These are phyloP conservation scores for Gaeumannomyces tritici DNA, from an alignment of 2,329 filamentous ascomycete genomes.

Conservation along the genomic window DNA sequence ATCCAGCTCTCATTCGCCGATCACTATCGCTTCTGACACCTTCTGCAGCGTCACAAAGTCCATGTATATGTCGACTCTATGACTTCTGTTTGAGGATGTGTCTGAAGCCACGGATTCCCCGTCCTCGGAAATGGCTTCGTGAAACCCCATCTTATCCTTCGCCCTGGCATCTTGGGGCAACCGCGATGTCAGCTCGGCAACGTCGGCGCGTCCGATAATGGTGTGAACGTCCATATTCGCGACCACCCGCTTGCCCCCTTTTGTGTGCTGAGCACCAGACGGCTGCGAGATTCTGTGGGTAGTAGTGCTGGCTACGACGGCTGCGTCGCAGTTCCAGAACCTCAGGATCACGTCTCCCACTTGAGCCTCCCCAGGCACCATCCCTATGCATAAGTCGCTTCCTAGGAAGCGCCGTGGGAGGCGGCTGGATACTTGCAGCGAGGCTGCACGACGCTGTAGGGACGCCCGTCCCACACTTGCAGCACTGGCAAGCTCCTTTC, in stretches of 20 bases:
- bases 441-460: too few relatives aligned
- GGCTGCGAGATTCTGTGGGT: too few relatives aligned
- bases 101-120: not conserved
- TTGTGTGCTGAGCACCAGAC: not conserved
- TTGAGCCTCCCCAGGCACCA: slow-evolving; percentile 6
- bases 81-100: not conserved
- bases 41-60: slow-evolving; percentile 5
- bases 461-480: too few relatives aligned
- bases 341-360: slow-evolving; percentile 9
- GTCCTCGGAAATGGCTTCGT: not conserved
- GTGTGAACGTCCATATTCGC: too few relatives aligned
- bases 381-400: slow-evolving; percentile 6
- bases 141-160: not conserved
- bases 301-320: slow-evolving; percentile 7
- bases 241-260: too few relatives aligned
- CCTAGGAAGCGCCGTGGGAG: slow-evolving; percentile 7
- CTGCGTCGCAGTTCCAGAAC: slow-evolving; percentile 12
- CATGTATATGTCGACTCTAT: slow-evolving; percentile 1
- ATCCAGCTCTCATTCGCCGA: not conserved
- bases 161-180: not conserved
- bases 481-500: too few relatives aligned
- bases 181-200: not conserved
- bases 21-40: slow-evolving; percentile 1
- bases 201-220: slow-evolving; percentile 9
- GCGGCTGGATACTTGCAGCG: not conserved